These are phyloP conservation scores for Fusarium sp. DNA, from an alignment of 2,329 filamentous ascomycete genomes.

Conservation along the genomic window DNA sequence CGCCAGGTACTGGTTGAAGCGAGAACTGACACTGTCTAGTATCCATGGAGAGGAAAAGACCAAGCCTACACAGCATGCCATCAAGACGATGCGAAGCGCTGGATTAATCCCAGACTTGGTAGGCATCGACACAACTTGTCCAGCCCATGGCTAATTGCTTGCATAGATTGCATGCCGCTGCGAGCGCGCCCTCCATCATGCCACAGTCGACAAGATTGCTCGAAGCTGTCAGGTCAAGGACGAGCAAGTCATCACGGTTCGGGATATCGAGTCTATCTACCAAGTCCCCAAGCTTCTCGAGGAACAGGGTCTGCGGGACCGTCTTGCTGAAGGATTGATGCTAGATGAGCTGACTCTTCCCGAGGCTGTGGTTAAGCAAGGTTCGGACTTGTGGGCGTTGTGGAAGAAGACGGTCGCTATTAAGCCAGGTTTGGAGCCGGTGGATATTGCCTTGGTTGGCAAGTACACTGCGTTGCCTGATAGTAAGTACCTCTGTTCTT, in stretches of 20 bases:
- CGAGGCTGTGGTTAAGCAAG: constrained; percentile 68
- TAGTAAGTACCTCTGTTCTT: not conserved
- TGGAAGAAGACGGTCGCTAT: constrained; percentile 80
- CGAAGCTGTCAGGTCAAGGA: constrained; percentile 87
- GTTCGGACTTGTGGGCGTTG: constrained; percentile 75
- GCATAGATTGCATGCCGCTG: constrained; percentile 89
- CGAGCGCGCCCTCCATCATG: constrained; percentile 77
- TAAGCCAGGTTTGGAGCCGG: constrained; percentile 72
- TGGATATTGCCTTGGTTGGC: constrained; percentile 90
- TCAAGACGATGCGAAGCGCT: constrained; percentile 83
- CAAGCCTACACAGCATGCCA: constrained; percentile 93
- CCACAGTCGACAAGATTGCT: constrained; percentile 87
- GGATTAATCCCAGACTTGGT: constrained; percentile 79
- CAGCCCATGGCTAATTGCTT: constrained; percentile 1
- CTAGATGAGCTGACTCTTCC: constrained; percentile 70
- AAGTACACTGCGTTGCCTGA: constrained; percentile 74
- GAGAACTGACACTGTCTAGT: not conserved
- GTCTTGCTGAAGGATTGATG: constrained; percentile 72
- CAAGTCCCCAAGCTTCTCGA: constrained; percentile 91
- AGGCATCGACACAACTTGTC: constrained; percentile 34
- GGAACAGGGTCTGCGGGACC: constrained; percentile 78
- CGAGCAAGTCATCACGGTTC: constrained; percentile 90
- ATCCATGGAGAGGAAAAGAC: constrained; percentile 83
- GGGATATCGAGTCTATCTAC: constrained; percentile 90
- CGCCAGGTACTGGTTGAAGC: too few relatives aligned